Base-by-base conservation (phyloP, 1,284 basidiomycete genomes). In the Rhodotorula sp. region DNA sequence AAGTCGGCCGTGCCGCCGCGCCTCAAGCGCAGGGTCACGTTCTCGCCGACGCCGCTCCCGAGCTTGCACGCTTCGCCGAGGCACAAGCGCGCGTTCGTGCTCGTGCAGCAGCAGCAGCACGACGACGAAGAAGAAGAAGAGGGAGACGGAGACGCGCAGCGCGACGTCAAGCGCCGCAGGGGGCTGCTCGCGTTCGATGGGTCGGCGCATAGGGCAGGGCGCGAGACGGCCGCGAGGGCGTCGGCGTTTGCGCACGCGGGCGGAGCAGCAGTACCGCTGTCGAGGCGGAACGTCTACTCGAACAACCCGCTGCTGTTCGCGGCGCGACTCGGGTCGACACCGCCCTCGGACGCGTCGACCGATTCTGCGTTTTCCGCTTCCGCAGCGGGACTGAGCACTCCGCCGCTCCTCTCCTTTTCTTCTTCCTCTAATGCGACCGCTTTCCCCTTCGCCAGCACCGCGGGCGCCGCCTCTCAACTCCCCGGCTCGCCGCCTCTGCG, bases 41-140 rank as follows among this genome's bases (percentile, higher is more conserved):
- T 74, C 64, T 71, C 69, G 25, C 64, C 66, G 9, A 71, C 72
- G 3, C 72, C 72, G 45, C 61, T 74, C 34, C 60, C 63, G 19
- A 68, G 66, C 13, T 45, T 74, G 23, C 42, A 74, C 34, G 25
- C 66, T 13, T 57, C 52, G 4, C 72, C 72, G 19, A 62, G 55
- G 27, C 72, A 71, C 64, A 66, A 67, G 25, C 25, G 63, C n/a
- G 25, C 17, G 21, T n/a, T 16, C 25, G n/a, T n/a, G 41, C 49
- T 19, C 42, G n/a, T 9, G 23, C 13, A n/a, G n/a, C 13, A 13
- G 49, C 25, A 42, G 16, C 57, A 42, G n/a, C n/a, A n/a, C n/a
- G n/a, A n/a, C n/a, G n/a, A n/a, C 42, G 57, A 46, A 19, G 34
- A 41, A 17, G n/a, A 34, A 1, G 23, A 19, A 14, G 21, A 16